Evolutionary conservation across 371 early-diverging fungal genomes (phyloP), one percentile per base, ranked within the genome.

Genomic region (Mucor plumbeus): DNA sequence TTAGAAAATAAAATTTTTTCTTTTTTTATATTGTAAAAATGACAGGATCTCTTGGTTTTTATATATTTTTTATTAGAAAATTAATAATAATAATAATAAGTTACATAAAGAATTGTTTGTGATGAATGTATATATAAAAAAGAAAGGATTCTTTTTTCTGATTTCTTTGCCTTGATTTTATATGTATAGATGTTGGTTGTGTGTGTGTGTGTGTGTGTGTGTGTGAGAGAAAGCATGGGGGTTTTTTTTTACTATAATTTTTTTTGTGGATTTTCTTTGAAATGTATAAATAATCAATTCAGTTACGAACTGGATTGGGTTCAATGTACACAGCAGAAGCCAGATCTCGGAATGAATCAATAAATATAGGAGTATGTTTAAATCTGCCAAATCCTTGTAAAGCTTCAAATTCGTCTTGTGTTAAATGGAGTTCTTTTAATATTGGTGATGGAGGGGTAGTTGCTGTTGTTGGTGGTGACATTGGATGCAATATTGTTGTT

Each of bases 321-420:
- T 69, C 70, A 53, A 73, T 73, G 48, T 69, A 63, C 26, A 69
- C 73, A 11, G 55, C 67, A 41, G 69, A 66, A 15, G 73, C 71
- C 33, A 78, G 60, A 48, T 75, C 76, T 43, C 71, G 68, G 36
- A 78, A 68, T n/a, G 79, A 78, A 57, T 75, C 76, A 60, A 71
- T 73, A 61, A 73, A 70, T 31, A 73, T 69, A n/a, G 73, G 67
- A 26, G 78, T 73, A 10, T 72, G 71, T 55, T 64, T 73, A 53
- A 83, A 75, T n/a, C 68, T 68, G 21, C 75, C 73, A 62, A 83
- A 78, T 11, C 78, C 81, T 61, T 83, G 76, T 26, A 83, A 64
- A 13, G 75, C 84, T 62, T 83, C 84, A 41, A 81, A 64, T 68
- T 83, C 84, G 62, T 81, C 84, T 17, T 70, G 55, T 11, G 83